Conservation (phyloP, 1,284 basidiomycete genomes). For the Fomitiporia mediterranea region DNA sequence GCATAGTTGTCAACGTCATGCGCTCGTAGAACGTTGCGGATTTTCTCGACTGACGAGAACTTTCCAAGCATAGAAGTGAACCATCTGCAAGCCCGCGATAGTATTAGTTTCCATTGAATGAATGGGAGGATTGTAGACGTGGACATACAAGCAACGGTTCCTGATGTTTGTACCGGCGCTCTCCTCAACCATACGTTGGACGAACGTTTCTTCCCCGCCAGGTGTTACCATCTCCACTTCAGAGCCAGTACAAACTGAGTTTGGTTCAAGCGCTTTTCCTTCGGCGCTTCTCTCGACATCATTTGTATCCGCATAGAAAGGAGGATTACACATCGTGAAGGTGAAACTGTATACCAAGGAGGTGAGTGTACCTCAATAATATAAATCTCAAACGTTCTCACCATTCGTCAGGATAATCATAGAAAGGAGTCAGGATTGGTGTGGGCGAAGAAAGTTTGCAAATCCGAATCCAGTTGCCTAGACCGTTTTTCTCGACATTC, state of each 20-base stretch:
- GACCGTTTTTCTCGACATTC: slow-evolving; percentile 53
- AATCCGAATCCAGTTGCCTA: slow-evolving; percentile 49
- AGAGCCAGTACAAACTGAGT: slow-evolving; percentile 76
- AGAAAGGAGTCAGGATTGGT: slow-evolving; percentile 48
- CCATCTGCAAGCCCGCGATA: slow-evolving; percentile 53
- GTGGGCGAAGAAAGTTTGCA: slow-evolving; percentile 35
- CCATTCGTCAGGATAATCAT: slow-evolving; percentile 26
- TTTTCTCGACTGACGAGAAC: slow-evolving; percentile 60
- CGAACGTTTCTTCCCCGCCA: slow-evolving; percentile 83
- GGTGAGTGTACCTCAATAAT: neutral
- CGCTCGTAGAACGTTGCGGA: slow-evolving; percentile 55
- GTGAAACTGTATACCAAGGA: slow-evolving; percentile 38
- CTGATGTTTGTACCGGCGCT: slow-evolving; percentile 40
- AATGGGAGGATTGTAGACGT: neutral
- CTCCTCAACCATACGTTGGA: slow-evolving; percentile 74
- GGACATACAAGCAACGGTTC: slow-evolving; percentile 47
- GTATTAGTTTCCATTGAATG: neutral
- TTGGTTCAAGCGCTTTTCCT: slow-evolving; percentile 58
- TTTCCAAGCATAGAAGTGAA: slow-evolving; percentile 92
- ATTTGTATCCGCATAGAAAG: slow-evolving; percentile 75
- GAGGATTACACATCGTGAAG: slow-evolving; percentile 94
- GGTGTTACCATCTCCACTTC: slow-evolving; percentile 81
- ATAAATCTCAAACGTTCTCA: neutral
- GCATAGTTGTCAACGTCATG: slow-evolving; percentile 81
- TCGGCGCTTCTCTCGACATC: slow-evolving; percentile 62